These are phyloP conservation scores for Boletus tomentosulus DNA, from an alignment of 768 basidiomycete species.

Conservation along the genomic window DNA sequence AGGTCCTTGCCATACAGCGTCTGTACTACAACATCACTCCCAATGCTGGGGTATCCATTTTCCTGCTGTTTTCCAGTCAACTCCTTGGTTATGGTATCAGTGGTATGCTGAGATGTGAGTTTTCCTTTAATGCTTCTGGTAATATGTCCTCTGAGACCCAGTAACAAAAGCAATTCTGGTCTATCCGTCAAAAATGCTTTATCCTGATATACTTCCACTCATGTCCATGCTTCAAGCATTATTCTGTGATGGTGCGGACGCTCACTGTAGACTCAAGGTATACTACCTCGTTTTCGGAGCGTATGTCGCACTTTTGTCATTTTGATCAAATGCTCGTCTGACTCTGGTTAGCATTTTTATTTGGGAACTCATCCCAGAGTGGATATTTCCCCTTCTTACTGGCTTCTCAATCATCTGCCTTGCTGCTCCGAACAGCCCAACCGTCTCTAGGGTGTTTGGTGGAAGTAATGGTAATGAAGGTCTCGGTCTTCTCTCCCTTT, in stretches of 20 bases:
- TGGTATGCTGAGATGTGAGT: slow-evolving; percentile 46
- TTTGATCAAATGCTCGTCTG: background rate
- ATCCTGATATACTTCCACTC: slow-evolving; percentile 30
- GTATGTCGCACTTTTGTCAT: slow-evolving; percentile 28
- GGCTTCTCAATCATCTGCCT: slow-evolving; percentile 63
- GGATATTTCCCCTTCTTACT: slow-evolving; percentile 55
- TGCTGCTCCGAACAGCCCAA: slow-evolving; percentile 44
- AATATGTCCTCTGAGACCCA: background rate
- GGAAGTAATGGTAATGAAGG: slow-evolving; percentile 63
- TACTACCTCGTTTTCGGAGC: slow-evolving; percentile 20
- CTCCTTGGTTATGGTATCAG: slow-evolving; percentile 50
- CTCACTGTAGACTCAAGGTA: slow-evolving; percentile 37
- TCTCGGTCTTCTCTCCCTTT: slow-evolving; percentile 54
- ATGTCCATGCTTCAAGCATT: slow-evolving; percentile 31
- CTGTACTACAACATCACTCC: slow-evolving; percentile 51
- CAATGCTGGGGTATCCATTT: slow-evolving; percentile 43
- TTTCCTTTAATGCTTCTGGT: background rate
- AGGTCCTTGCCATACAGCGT: slow-evolving; percentile 51
- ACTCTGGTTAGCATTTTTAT: slow-evolving; percentile 30
- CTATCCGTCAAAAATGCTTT: slow-evolving; percentile 44
- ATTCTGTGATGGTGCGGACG: slow-evolving; percentile 38
- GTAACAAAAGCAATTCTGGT: slow-evolving; percentile 26
- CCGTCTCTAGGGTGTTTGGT: slow-evolving; percentile 55
- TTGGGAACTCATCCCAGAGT: slow-evolving; percentile 26
- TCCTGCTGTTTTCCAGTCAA: slow-evolving; percentile 36